Percentiles rank a stretch among this genome's conserved stretches.
Conservation (phyloP, 2,329 filamentous ascomycete genomes). For the Fusarium tjaetaba region DNA sequence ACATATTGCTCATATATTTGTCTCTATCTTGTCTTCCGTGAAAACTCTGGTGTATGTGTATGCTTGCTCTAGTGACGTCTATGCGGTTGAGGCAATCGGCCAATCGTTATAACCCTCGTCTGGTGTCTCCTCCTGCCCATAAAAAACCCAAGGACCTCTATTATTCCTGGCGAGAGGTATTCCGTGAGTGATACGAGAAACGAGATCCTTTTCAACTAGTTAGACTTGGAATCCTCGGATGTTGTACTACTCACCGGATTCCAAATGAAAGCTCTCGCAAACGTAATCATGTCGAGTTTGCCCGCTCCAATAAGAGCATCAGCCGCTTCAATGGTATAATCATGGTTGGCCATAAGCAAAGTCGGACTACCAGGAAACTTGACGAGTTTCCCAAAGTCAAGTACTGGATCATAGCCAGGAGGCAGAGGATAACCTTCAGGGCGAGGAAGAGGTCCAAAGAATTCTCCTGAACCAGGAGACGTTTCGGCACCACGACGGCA, state of each 20-base stretch:
- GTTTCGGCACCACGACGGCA: not conserved
- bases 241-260: not conserved
- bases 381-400: not conserved
- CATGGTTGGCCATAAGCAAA: slow-evolving; percentile 10
- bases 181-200: not conserved
- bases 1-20: not conserved
- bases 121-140: not conserved
- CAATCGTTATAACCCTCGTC: slow-evolving; percentile 17
- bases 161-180: not conserved
- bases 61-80: rapidly evolving
- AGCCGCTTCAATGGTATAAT: not conserved
- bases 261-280: not conserved
- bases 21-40: rapidly evolving
- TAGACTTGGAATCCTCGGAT: not conserved
- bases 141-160: not conserved
- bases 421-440: not conserved
- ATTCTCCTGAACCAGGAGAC: not conserved
- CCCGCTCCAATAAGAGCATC: not conserved
- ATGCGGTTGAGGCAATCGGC: not conserved
- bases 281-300: not conserved
- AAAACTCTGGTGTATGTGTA: rapidly evolving
- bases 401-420: not conserved
- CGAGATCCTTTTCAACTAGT: not conserved
- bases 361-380: slow-evolving; percentile 1
- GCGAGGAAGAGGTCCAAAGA: not conserved